Base-by-base conservation (phyloP, 1,284 basidiomycete genomes). In the Leccinum fallax region DNA sequence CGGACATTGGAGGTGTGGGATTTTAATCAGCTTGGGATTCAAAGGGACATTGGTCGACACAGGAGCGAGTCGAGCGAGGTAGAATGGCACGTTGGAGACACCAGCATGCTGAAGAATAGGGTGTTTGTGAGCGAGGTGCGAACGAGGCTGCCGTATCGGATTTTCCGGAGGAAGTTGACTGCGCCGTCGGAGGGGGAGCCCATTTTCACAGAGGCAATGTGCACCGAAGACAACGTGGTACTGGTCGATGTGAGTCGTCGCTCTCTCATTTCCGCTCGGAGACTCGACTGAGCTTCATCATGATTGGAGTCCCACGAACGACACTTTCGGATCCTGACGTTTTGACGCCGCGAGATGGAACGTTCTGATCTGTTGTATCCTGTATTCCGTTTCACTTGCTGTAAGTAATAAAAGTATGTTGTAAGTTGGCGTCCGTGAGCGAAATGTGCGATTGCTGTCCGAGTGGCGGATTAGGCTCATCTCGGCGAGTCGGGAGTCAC, bases 171-270 rank as follows among this genome's bases (percentile, higher is more conserved):
- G 30, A 60, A 13, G 56, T 57, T 69, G 60, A 65, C 51, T 19
- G 65, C 61, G 15, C 60, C 58, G 38, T 16, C 46, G 38, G 56
- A 60, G 54, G 61, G 62, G 3, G 62, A 65, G n/a, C 58, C 56
- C 0, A 49, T 51, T 2, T 76, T 71, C 34, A 60, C 60, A 11
- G 74, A 75, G 13, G 80, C 78, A 11, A 81, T 87, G 81, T 79
- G 85, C 72, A 82, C 78, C 65, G 85, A 86, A 69, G 85, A 87
- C 70, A 77, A 74, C 63, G 67, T 87, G 7, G 71, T 87, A 52
- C 69, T 85, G 10, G 81, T 86, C 43, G 76, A 80, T 66, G 84
- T 84, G 67, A 66, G 79, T 71, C 36, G 38, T 58, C 48, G 10
- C 62, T 10, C 11, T 13, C 19, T 16, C 16, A 11, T 40, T 49